Conservation (phyloP, 2,329 filamentous ascomycete genomes). For the Ustulina deusta region DNA sequence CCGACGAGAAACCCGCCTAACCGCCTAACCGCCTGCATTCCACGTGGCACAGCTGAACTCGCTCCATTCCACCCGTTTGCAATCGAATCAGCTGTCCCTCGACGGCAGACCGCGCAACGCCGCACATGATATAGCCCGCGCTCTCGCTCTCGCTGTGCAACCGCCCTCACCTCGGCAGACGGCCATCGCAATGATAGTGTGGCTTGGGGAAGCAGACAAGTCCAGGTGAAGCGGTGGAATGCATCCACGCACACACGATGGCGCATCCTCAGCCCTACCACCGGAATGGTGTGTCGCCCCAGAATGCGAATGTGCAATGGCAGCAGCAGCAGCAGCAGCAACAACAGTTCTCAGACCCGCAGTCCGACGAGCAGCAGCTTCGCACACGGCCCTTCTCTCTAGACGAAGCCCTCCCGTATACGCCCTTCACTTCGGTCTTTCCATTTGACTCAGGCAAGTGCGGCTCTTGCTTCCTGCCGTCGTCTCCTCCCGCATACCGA, state of each 20-base stretch:
- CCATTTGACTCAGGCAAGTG: slow-evolving; percentile 79
- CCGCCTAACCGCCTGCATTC: not conserved
- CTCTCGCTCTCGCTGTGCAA: slow-evolving; percentile 7
- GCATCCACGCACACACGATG: slow-evolving; percentile 40
- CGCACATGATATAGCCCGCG: slow-evolving; percentile 22
- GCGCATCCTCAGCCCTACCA: slow-evolving; percentile 43
- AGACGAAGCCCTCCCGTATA: slow-evolving; percentile 83
- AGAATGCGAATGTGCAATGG: slow-evolving; percentile 34
- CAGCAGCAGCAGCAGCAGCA: slow-evolving; percentile 19
- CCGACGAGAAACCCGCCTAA: slow-evolving; percentile 15
- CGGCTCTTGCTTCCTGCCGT: slow-evolving; percentile 30
- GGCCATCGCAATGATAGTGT: slow-evolving; percentile 38
- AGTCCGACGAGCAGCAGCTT: slow-evolving; percentile 38
- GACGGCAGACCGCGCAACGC: slow-evolving; percentile 3
- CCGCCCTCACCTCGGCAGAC: slow-evolving; percentile 17
- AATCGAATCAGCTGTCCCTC: not conserved
- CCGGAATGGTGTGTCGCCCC: slow-evolving; percentile 48
- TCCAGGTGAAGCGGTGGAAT: slow-evolving; percentile 40
- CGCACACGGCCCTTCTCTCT: slow-evolving; percentile 68
- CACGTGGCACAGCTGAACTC: slow-evolving; percentile 13
- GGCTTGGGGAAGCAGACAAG: slow-evolving; percentile 23
- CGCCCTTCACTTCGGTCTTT: slow-evolving; percentile 82
- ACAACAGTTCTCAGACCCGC: slow-evolving; percentile 14
- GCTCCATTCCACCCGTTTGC: slow-evolving; percentile 8
- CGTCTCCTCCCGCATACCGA: slow-evolving; percentile 13